Evolutionary conservation across 345 rosid species (phyloP).

Genomic region (Geranium brycei): DNA sequence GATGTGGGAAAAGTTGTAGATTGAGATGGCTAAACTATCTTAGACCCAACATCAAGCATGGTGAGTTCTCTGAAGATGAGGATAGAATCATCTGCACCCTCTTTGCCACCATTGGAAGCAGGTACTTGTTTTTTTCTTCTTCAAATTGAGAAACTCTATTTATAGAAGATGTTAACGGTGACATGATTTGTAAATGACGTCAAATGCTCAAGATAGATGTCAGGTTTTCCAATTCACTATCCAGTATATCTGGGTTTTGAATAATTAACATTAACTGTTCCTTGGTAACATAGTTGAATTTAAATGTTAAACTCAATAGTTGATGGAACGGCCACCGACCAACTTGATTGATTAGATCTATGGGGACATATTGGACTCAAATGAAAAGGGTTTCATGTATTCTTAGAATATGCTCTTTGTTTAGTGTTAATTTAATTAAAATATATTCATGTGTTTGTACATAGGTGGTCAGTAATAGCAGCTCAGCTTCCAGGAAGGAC

Average conservation of each 20-base stretch:
- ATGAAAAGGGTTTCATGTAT: background rate
- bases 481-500: constrained; percentile 85
- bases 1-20: constrained; percentile 94
- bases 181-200: too few relatives aligned
- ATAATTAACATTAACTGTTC: too few relatives aligned
- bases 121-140: constrained; percentile 24
- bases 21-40: constrained; percentile 87
- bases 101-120: constrained; percentile 75
- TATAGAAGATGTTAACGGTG: too few relatives aligned
- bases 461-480: constrained; percentile 81
- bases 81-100: constrained; percentile 59
- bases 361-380: background rate
- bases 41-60: constrained; percentile 83
- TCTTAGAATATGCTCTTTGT: background rate
- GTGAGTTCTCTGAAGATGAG: constrained; percentile 76
- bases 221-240: too few relatives aligned
- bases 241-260: too few relatives aligned
- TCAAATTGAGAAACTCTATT: too few relatives aligned
- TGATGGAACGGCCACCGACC: too few relatives aligned
- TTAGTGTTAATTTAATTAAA: background rate
- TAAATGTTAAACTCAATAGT: too few relatives aligned
- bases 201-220: too few relatives aligned
- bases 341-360: too few relatives aligned
- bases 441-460: background rate
- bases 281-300: too few relatives aligned